Evolutionary conservation across 441 rosid species (phyloP).

Genomic region (Viola pubescens): DNA sequence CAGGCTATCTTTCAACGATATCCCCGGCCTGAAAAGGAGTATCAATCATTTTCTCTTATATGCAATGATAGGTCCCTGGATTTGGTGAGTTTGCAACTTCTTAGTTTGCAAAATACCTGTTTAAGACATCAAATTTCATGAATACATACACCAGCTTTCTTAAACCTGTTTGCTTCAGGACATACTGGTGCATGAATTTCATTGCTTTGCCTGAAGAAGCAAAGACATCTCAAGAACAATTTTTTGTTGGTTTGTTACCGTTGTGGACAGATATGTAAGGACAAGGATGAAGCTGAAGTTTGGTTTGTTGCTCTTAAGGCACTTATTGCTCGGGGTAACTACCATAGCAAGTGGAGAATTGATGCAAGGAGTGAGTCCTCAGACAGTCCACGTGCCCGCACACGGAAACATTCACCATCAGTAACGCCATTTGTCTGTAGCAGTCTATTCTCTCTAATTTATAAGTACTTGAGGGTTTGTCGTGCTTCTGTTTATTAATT

Average conservation of each 20-base stretch:
- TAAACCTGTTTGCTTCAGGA: neutral
- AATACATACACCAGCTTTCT: neutral
- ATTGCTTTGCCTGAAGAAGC: constrained; percentile 1
- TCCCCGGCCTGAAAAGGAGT: constrained; percentile 98
- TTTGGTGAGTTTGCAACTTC: constrained; percentile 47
- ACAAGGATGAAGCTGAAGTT: constrained; percentile 95
- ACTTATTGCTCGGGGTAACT: constrained; percentile 36
- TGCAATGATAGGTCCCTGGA: constrained; percentile 83
- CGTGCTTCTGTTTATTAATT: constrained; percentile 11
- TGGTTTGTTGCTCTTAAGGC: constrained; percentile 81
- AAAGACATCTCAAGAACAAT: neutral
- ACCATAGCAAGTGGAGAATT: constrained; percentile 40
- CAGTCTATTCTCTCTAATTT: constrained; percentile 19
- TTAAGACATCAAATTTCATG: constrained; percentile 1
- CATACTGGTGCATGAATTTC: neutral
- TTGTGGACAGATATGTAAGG: constrained; percentile 67
- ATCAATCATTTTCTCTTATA: constrained; percentile 89
- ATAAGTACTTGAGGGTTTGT: neutral
- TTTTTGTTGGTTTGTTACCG: constrained; percentile 1
- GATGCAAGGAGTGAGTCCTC: constrained; percentile 40
- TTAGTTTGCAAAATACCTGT: constrained; percentile 3
- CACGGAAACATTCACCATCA: constrained; percentile 36
- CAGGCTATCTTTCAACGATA: constrained; percentile 70
- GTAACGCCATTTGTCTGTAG: constrained; percentile 40
- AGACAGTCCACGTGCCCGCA: constrained; percentile 38